Percentiles rank a stretch among this genome's conserved stretches.
phyloP scores from a whole-genome alignment of 176 grass and related monocot genomes.

The Musa troglodytarum region DNA sequence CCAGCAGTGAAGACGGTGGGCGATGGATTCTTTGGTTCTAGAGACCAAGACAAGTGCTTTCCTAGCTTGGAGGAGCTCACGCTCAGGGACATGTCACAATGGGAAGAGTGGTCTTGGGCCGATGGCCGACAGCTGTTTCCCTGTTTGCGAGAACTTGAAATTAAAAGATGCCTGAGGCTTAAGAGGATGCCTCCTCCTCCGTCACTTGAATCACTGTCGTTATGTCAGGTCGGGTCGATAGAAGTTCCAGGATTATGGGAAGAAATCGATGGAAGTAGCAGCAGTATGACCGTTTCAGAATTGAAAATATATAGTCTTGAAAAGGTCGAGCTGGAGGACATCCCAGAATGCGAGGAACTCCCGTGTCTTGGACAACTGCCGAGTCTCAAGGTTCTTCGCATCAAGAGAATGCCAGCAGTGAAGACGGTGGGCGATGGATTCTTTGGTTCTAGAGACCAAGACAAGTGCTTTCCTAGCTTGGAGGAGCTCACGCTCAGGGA shows the following conservation, averaged over 20 bases:
- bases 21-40: too few relatives aligned
- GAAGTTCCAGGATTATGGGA: background rate
- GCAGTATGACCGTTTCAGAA: constrained; percentile 1
- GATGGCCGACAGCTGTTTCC: background rate
- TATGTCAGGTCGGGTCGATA: background rate
- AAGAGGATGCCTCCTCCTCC: background rate
- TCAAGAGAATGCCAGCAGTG: too few relatives aligned
- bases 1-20: background rate
- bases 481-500: too few relatives aligned
- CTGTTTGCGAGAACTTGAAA: background rate
- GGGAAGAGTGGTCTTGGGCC: background rate
- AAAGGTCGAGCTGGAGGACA: background rate
- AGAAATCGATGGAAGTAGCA: background rate
- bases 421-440: too few relatives aligned
- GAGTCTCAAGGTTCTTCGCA: too few relatives aligned
- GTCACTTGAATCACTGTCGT: background rate
- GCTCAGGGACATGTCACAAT: background rate
- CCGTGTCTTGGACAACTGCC: background rate
- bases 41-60: background rate
- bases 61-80: background rate
- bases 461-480: too few relatives aligned
- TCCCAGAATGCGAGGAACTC: background rate
- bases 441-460: too few relatives aligned
- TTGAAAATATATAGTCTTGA: constrained; percentile 22
- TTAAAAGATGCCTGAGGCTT: constrained; percentile 2